Base-by-base conservation (phyloP, 441 rosid genomes). In the Pelargonium australe region DNA sequence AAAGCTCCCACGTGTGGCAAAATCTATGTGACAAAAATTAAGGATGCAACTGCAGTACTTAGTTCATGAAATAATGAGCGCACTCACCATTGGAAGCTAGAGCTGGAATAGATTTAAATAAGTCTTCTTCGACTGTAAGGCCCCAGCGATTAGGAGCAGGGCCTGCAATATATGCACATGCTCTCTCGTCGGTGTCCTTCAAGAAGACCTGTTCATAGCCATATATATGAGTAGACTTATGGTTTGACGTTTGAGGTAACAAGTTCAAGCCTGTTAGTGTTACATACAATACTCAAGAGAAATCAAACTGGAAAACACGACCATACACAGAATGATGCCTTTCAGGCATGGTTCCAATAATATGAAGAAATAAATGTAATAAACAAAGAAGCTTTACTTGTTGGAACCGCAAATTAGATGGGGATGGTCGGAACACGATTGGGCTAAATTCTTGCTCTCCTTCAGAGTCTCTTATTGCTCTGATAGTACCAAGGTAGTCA, bases 111-210 rank as follows among this genome's bases (percentile, higher is more conserved):
- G 95, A 86, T 82, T 86, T 76, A 64, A 90, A 88, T n/a, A 95
- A 87, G 74, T 95, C 97, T 79, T 79, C 96, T 64, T 92, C 96
- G 70, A 83, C 92, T 20, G 95, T 86, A 72, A 89, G 82, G 69
- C 99, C 98, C 99, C 99, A 95, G 23, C 98, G 96, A 67, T 91
- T 95, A 51, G 99, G 98, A 16, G 98, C 99, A 72, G 99, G 98
- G 74, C 99, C 99, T 4, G 98, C 97, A 77, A 95, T 89, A 80
- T 95, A 95, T 55, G 98, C 99, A 76, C 99, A 92, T 51, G 99
- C 99, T 84, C 99, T 89, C 80, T 95, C 99, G 77, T 95, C 99
- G 1, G 98, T 95, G 76, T 95, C 99, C 82, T 92, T 91, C 87
- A 95, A 80, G 84, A 87, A 88, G 73, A 92, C 98, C 99, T 95